A percentile compares a stretch with the other conserved stretches of the same genome.
Conservation (phyloP, 1,284 basidiomycete species). For the Trichosporon sp. region DNA sequence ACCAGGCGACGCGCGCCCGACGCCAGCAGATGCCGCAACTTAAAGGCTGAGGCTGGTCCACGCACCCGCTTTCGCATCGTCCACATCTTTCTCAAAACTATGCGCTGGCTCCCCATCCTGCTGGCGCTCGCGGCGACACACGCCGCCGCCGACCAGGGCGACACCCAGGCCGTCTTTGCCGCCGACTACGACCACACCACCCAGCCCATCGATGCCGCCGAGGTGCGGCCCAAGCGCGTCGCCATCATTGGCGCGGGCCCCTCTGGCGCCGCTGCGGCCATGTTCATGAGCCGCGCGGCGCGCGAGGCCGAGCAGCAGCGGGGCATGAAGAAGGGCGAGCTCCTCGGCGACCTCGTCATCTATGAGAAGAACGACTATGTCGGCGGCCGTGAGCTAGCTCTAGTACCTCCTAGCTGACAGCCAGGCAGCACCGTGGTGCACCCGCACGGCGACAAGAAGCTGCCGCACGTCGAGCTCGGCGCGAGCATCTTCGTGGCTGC, state of each 20-base stretch:
- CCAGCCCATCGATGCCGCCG: not conserved
- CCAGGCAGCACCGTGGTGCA: slow-evolving; percentile 69
- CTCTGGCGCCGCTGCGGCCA: slow-evolving; percentile 76
- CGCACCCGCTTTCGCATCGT: not conserved
- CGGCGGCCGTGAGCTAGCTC: slow-evolving; percentile 67
- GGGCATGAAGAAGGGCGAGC: slow-evolving; percentile 53
- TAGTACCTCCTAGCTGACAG: slow-evolving; percentile 3
- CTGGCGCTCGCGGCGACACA: not conserved
- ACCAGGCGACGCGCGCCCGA: not conserved
- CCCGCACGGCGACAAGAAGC: slow-evolving; percentile 64
- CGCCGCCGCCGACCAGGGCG: not conserved
- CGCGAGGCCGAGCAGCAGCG: slow-evolving; percentile 63
- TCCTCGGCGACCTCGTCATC: slow-evolving; percentile 65
- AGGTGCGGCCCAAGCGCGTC: slow-evolving; percentile 48
- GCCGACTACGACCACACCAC: not conserved
- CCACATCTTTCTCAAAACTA: not conserved
- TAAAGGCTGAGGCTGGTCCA: not conserved
- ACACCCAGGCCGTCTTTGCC: not conserved
- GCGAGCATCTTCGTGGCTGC: slow-evolving; percentile 79
- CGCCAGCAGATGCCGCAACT: not conserved
- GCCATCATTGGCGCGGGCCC: slow-evolving; percentile 87
- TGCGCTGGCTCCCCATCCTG: not conserved
- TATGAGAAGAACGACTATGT: slow-evolving; percentile 71
- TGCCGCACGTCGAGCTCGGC: slow-evolving; percentile 70
- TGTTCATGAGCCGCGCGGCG: slow-evolving; percentile 62